phyloP scores from a whole-genome alignment of 2,329 filamentous ascomycete genomes.

The Paracorniculantispora psalliotae region DNA sequence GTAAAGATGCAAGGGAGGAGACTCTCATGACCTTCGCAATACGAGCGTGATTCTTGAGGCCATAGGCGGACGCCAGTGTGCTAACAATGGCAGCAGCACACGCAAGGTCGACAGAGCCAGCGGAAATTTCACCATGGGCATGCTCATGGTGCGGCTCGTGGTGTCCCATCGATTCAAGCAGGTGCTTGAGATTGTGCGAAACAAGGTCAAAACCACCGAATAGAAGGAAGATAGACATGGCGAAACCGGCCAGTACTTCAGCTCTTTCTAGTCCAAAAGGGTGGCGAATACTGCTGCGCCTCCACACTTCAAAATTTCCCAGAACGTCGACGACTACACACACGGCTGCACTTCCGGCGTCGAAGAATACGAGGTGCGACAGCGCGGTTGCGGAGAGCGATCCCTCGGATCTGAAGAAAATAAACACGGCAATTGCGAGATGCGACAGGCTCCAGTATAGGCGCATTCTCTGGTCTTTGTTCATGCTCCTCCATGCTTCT shows the following conservation, averaged over 20 bases:
- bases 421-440: constrained; percentile 73
- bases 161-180: constrained; percentile 59
- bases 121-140: constrained; percentile 59
- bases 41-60: constrained; percentile 82
- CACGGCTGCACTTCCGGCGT: constrained; percentile 84
- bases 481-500: constrained; percentile 89
- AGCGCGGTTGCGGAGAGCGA: constrained; percentile 88
- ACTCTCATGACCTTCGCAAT: constrained; percentile 91
- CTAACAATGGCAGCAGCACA: constrained; percentile 75
- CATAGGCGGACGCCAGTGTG: constrained; percentile 80
- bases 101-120: constrained; percentile 76
- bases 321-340: constrained; percentile 91
- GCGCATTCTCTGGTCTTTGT: constrained; percentile 74
- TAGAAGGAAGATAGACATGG: constrained; percentile 91
- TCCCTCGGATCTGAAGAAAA: constrained; percentile 79
- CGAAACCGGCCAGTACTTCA: constrained; percentile 92
- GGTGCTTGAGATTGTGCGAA: constrained; percentile 87
- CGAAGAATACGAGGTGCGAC: constrained; percentile 91
- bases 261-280: constrained; percentile 89
- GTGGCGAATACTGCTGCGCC: constrained; percentile 83
- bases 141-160: constrained; percentile 72
- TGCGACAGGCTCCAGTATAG: constrained; percentile 90
- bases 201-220: constrained; percentile 97
- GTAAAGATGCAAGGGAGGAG: constrained; percentile 73
- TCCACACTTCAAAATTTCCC: constrained; percentile 97